phyloP scores from a whole-genome alignment of 441 rosid genomes.

The Gossypium armourianum region DNA sequence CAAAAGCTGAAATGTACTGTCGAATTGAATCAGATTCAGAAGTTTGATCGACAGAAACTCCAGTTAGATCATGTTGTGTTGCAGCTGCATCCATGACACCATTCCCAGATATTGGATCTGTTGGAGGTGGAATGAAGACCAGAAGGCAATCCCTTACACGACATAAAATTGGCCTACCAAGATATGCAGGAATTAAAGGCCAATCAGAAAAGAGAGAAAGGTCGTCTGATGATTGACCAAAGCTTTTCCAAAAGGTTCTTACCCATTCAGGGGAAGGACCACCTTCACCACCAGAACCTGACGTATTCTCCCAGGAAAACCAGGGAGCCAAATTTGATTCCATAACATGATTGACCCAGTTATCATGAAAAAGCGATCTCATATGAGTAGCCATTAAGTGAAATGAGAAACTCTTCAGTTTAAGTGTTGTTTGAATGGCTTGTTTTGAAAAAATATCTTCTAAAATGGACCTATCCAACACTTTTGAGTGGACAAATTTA shows the following conservation, averaged over 20 bases:
- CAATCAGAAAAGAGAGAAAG: slow-evolving; percentile 73
- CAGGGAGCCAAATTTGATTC: slow-evolving; percentile 63
- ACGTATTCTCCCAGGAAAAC: slow-evolving; percentile 82
- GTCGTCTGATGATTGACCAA: slow-evolving; percentile 56
- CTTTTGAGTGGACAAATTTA: slow-evolving; percentile 70
- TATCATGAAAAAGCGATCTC: slow-evolving; percentile 64
- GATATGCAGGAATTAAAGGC: slow-evolving; percentile 95
- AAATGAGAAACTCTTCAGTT: slow-evolving; percentile 64
- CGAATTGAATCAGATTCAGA: slow-evolving; percentile 35
- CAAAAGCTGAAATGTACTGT: slow-evolving; percentile 48
- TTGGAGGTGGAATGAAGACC: slow-evolving; percentile 68
- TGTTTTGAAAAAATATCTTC: slow-evolving; percentile 49
- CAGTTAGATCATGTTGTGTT: slow-evolving; percentile 28
- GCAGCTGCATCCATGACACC: slow-evolving; percentile 24
- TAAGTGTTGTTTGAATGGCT: slow-evolving; percentile 46
- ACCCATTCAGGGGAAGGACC: slow-evolving; percentile 96
- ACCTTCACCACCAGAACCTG: slow-evolving; percentile 53
- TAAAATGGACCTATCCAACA: slow-evolving; percentile 63
- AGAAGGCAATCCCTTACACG: slow-evolving; percentile 71
- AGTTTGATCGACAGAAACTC: slow-evolving; percentile 28
- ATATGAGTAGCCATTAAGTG: slow-evolving; percentile 66
- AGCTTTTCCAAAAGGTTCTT: slow-evolving; percentile 79
- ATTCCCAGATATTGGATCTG: slow-evolving; percentile 29
- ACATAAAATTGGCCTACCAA: slow-evolving; percentile 82
- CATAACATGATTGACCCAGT: slow-evolving; percentile 73